Evolutionary conservation across 441 rosid species (phyloP).

Genomic region (Mallotus japonicus): DNA sequence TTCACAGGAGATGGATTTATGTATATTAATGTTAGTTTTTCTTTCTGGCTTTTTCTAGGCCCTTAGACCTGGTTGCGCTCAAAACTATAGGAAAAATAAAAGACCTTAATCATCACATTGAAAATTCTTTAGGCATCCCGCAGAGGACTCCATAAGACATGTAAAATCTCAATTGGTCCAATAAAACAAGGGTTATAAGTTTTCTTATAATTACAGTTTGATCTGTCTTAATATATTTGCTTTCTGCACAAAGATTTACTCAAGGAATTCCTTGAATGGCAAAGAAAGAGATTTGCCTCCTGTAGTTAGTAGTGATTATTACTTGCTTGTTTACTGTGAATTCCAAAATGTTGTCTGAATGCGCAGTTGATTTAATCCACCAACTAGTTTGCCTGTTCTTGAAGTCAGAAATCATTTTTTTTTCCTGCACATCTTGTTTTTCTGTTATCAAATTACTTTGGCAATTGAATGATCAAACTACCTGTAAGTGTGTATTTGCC

Average conservation of each 20-base stretch:
- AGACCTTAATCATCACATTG: too few species aligned
- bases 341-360: not conserved
- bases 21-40: too few species aligned
- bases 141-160: too few species aligned
- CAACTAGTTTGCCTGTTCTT: not conserved
- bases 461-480: not conserved
- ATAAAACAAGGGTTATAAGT: too few species aligned
- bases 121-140: too few species aligned
- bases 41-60: too few species aligned
- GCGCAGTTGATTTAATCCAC: not conserved
- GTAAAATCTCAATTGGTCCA: too few species aligned
- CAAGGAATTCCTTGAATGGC: not conserved
- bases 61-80: too few species aligned
- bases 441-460: constrained; percentile 8
- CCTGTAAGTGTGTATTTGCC: too few species aligned
- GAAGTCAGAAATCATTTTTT: not conserved
- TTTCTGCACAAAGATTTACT: not conserved
- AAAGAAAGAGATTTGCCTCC: not conserved
- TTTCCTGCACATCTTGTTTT: not conserved
- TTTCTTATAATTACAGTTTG: not conserved
- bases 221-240: not conserved
- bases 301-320: not conserved
- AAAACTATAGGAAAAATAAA: too few species aligned
- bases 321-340: not conserved
- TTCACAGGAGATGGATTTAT: too few species aligned